phyloP scores from a whole-genome alignment of 2,329 filamentous ascomycete genomes.

The Byssoonygena ceratinophila region DNA sequence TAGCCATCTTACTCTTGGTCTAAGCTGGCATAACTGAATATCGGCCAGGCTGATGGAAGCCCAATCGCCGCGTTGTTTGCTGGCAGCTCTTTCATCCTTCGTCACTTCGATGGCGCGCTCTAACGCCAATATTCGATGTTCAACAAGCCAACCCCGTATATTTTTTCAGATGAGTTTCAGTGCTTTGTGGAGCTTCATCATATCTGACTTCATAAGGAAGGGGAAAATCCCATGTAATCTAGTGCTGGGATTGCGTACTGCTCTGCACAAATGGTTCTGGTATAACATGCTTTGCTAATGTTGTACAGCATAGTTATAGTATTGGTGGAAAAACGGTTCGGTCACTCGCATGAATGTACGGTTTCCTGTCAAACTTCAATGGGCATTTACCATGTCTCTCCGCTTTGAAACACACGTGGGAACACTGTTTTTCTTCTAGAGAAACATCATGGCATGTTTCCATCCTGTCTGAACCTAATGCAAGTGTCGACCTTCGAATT shows the following conservation, averaged over 20 bases:
- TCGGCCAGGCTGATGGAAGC: neutral
- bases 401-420: slow-evolving; percentile 11
- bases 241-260: slow-evolving; percentile 2
- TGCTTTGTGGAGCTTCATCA: neutral
- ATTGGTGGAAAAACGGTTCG: slow-evolving; percentile 8
- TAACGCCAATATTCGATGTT: neutral
- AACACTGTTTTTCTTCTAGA: neutral
- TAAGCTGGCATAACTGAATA: neutral
- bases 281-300: slow-evolving; percentile 8
- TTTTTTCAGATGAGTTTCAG: neutral
- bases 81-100: neutral
- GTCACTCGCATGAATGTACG: slow-evolving; percentile 4
- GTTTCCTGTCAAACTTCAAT: slow-evolving; percentile 7
- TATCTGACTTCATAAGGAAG: neutral
- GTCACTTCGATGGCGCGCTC: neutral
- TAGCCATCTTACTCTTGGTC: too few species aligned
- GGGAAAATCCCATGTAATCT: neutral
- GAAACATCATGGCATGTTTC: neutral
- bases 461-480: neutral
- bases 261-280: neutral
- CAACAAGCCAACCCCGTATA: neutral
- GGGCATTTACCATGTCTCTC: neutral
- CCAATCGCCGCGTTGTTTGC: neutral
- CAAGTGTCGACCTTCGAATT: neutral
- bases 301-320: slow-evolving; percentile 8